These are phyloP conservation scores for Hippophae gyantsensis DNA, from an alignment of 306 rosid species.

Conservation along the genomic window DNA sequence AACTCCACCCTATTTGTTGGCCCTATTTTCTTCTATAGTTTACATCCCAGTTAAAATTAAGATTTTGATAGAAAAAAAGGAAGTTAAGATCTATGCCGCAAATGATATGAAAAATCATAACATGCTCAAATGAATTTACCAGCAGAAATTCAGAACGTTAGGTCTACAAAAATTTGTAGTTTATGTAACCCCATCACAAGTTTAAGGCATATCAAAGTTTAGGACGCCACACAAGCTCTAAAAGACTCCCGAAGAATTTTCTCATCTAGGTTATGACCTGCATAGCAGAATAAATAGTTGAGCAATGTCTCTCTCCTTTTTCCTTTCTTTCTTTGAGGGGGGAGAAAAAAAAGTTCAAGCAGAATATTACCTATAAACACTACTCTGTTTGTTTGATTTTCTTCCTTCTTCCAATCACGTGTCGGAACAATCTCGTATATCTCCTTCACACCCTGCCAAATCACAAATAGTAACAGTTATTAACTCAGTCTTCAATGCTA, in stretches of 20 bases:
- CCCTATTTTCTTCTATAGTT: too few relatives aligned
- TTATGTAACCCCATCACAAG: not conserved
- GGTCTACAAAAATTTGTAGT: too few relatives aligned
- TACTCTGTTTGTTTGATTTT: constrained; percentile 60
- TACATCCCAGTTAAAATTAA: too few relatives aligned
- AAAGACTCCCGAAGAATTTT: constrained; percentile 30
- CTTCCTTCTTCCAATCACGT: constrained; percentile 67
- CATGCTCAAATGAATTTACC: too few relatives aligned
- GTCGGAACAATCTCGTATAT: constrained; percentile 80
- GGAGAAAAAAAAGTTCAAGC: not conserved
- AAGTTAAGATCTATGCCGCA: too few relatives aligned
- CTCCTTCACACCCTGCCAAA: constrained; percentile 77
- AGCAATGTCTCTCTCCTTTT: too few relatives aligned
- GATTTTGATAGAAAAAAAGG: too few relatives aligned
- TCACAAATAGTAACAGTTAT: not conserved
- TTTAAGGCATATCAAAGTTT: not conserved
- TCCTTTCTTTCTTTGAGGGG: not conserved
- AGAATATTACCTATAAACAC: constrained; percentile 66
- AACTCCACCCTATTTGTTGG: too few relatives aligned
- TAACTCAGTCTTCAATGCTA: not conserved
- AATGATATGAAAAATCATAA: too few relatives aligned
- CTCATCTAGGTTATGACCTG: constrained; percentile 44
- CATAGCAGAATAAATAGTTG: not conserved
- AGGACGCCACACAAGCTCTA: constrained; percentile 18
- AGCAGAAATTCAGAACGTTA: too few relatives aligned